phyloP scores from a whole-genome alignment of 2,329 filamentous ascomycete species.

The Microthyrium microscopicum region DNA sequence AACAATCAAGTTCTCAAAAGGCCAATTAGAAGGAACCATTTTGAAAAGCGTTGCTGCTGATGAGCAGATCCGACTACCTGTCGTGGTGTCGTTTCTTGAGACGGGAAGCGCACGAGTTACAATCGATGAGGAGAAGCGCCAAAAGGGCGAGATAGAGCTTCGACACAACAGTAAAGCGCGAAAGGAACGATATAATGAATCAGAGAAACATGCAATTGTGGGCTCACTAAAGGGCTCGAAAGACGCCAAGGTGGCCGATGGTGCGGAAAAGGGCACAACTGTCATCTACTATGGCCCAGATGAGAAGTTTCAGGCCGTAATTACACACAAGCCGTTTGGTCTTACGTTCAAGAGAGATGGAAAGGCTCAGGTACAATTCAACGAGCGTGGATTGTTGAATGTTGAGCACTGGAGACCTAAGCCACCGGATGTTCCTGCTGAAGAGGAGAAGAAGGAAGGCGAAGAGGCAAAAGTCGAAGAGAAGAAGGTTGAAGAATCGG shows the following conservation, averaged over 20 bases:
- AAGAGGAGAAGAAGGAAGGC: constrained; percentile 29
- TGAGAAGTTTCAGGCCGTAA: constrained; percentile 62
- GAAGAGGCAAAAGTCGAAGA: constrained; percentile 33
- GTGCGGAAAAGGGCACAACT: constrained; percentile 51
- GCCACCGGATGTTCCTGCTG: constrained; percentile 40
- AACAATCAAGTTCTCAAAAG: constrained; percentile 60
- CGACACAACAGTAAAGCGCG: constrained; percentile 67
- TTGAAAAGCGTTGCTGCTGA: constrained; percentile 56
- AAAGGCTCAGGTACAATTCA: constrained; percentile 68
- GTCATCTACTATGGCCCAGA: constrained; percentile 62
- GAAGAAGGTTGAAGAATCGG: constrained; percentile 23
- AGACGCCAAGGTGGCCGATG: constrained; percentile 48
- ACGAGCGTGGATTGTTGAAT: constrained; percentile 78
- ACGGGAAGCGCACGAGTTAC: constrained; percentile 77
- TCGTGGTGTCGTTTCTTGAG: constrained; percentile 76
- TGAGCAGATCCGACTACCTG: constrained; percentile 60
- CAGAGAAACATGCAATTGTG: constrained; percentile 69
- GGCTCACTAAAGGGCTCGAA: constrained; percentile 61
- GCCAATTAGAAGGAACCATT: constrained; percentile 64
- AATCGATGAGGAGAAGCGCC: constrained; percentile 79
- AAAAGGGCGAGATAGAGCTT: constrained; percentile 76
- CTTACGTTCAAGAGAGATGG: constrained; percentile 80
- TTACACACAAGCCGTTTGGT: constrained; percentile 67
- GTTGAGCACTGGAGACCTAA: constrained; percentile 92
- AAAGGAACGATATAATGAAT: constrained; percentile 92